Base-by-base conservation (phyloP, 129 eudicot species). In the Tagetes patula region DNA sequence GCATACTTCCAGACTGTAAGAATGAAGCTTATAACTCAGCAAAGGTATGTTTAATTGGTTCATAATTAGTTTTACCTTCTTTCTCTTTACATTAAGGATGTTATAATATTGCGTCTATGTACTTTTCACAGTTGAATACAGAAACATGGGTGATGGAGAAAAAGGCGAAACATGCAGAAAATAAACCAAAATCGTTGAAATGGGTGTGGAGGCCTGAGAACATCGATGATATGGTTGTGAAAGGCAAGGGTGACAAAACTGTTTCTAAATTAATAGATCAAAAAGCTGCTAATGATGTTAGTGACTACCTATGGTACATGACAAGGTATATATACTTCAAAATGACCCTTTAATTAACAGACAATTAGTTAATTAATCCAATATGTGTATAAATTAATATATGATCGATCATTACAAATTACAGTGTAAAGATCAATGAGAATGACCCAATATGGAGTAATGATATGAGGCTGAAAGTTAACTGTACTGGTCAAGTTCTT, bases 291-390 rank as follows among this genome's bases (percentile, higher is more conserved):
- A 77, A 85, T 52, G 96, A 90, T 66, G 75, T 58, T 47, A 83
- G 87, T 75, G 96, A 90, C 36, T 90, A 90, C 65, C 32, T 87
- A 41, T 90, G 94, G 94, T 90, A 90, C 82, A 87, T 87, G 94
- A 90, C 94, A 6, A 85, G 87, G 96, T 89, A 76, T 40, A 40
- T 40, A 40, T 40, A 40, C 43, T 40, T 40, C 27, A 20, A 20
- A 20, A 20, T 20, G 27, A 20, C 27, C 27, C 27, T 20, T 20
- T 20, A 7, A 6, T 43, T 43, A 7, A 6, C 6, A 43, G 8
- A 5, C 8, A 43, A 6, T 40, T 40, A 1, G 43, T 1, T 40
- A 4, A 40, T 40, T 40, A 6, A 40, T 40, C 43, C 43, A 40
- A 40, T 3, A 3, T 4, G 6, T 4, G 6, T 40, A 40, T 40